Evolutionary conservation across 768 basidiomycete genomes (phyloP), one percentile per base, ranked within the genome.

Genomic region (Porpolomopsis calyptriformis): DNA sequence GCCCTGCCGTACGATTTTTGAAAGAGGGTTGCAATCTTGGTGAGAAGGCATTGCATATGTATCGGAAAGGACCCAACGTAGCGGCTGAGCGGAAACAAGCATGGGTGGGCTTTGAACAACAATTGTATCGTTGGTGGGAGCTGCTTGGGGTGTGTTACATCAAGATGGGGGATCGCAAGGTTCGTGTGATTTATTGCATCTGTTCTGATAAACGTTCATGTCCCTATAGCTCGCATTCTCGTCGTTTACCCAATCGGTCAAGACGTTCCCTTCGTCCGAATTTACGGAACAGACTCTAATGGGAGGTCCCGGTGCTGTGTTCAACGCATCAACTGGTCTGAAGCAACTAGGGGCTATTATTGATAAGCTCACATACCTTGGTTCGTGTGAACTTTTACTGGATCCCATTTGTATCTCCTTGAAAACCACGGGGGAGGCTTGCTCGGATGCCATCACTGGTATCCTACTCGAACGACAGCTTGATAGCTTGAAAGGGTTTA

Each of bases 111-210:
- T 65, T 87, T 1, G 72, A 77, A 47, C 77, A 80, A 25, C 79
- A 83, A 49, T 53, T 91, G 22, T 75, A 73, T 51, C 71, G 80
- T 18, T 66, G 90, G 38, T 93, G 82, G 75, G 89, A 96, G 63
- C 60, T 94, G 24, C 65, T 93, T 20, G 90, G 76, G 0, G 77
- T 83, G 3, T 90, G 87, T 58, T 80, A 78, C 55, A 71, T 74
- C 23, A 91, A 86, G 60, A 78, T 79, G 22, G 83, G 82, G 0
- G 84, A 94, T 52, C 72, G 82, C 18, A 76, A 74, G 73, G 91
- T 87, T 37, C 24, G 69, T 59, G 3, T 45, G 36, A 12, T 33
- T 42, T 43, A 36, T 25, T 38, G 40, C 37, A 10, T 45, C n/a
- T 14, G 39, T 23, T n/a, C 23, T 40, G 24, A 9, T 40, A 29